phyloP scores from a whole-genome alignment of 2,329 filamentous ascomycete genomes.

The Fusarium tricinctum region DNA sequence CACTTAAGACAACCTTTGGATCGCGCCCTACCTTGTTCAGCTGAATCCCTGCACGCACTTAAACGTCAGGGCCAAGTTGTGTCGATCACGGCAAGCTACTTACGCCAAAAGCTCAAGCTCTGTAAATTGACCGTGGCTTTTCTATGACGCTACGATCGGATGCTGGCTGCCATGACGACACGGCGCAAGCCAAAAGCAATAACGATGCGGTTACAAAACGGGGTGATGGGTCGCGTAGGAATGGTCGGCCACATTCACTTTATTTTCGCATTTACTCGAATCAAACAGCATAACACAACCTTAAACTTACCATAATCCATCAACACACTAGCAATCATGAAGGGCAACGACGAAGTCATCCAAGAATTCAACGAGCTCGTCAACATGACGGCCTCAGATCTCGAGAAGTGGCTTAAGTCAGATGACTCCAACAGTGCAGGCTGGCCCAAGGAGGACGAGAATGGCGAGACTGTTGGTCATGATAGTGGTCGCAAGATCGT shows the following conservation, averaged over 20 bases:
- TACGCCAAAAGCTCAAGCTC: slow-evolving; percentile 7
- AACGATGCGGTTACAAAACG: slow-evolving; percentile 19
- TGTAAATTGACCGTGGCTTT: slow-evolving; percentile 4
- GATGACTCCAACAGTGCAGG: slow-evolving; percentile 71
- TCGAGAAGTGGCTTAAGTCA: slow-evolving; percentile 72
- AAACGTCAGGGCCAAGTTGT: slow-evolving; percentile 17
- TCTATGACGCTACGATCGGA: slow-evolving; percentile 43
- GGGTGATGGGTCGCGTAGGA: background rate
- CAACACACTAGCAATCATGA: slow-evolving; percentile 39
- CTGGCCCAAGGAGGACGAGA: slow-evolving; percentile 70
- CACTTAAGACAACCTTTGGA: slow-evolving; percentile 6
- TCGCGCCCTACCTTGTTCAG: slow-evolving; percentile 10
- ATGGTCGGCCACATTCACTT: background rate
- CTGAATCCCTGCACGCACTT: slow-evolving; percentile 34
- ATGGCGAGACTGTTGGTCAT: slow-evolving; percentile 74
- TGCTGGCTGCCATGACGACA: slow-evolving; percentile 41
- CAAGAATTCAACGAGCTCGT: slow-evolving; percentile 76
- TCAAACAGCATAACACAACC: background rate
- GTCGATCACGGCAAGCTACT: slow-evolving; percentile 22
- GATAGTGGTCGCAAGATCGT: slow-evolving; percentile 74
- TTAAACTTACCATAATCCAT: background rate
- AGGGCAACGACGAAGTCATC: slow-evolving; percentile 51
- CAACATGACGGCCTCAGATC: slow-evolving; percentile 73
- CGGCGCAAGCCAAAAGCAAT: slow-evolving; percentile 29
- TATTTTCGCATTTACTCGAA: background rate